Evolutionary conservation across 306 rosid species (phyloP).

Genomic region (Ceratonia siliqua): DNA sequence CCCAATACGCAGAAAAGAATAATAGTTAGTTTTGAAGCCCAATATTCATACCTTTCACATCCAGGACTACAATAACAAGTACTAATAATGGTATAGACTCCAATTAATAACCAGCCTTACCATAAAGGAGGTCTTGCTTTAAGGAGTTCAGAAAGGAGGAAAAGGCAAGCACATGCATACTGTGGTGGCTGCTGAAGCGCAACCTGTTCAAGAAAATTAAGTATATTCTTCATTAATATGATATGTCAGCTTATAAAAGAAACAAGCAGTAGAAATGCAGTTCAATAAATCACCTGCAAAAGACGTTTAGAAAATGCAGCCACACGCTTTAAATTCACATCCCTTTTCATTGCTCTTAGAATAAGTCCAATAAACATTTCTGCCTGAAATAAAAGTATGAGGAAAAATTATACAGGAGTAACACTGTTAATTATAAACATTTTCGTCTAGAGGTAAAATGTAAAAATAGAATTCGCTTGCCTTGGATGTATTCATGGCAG

Average conservation of each 20-base stretch:
- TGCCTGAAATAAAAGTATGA: slow-evolving; percentile 51
- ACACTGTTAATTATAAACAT: not conserved
- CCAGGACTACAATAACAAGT: not conserved
- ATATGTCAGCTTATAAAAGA: not conserved
- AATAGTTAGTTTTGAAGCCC: not conserved
- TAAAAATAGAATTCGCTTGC: slow-evolving; percentile 36
- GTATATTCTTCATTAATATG: not conserved
- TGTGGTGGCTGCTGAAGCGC: slow-evolving; percentile 98
- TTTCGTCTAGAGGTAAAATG: not conserved
- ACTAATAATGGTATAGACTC: not conserved
- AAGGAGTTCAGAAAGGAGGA: slow-evolving; percentile 92
- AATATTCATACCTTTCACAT: not conserved
- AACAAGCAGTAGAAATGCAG: not conserved
- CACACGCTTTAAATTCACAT: slow-evolving; percentile 83
- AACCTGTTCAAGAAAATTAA: slow-evolving; percentile 52
- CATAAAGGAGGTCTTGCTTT: slow-evolving; percentile 89
- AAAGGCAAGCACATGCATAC: slow-evolving; percentile 90
- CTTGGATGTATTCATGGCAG: slow-evolving; percentile 92
- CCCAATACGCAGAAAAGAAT: not conserved
- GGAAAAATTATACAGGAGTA: not conserved
- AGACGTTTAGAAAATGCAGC: slow-evolving; percentile 89
- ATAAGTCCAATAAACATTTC: slow-evolving; percentile 95
- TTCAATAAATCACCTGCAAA: slow-evolving; percentile 62
- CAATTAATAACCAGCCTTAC: slow-evolving; percentile 44
- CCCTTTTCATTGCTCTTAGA: slow-evolving; percentile 88